phyloP scores from a whole-genome alignment of 2,329 filamentous ascomycete species.

The Didymellaceae sp. region DNA sequence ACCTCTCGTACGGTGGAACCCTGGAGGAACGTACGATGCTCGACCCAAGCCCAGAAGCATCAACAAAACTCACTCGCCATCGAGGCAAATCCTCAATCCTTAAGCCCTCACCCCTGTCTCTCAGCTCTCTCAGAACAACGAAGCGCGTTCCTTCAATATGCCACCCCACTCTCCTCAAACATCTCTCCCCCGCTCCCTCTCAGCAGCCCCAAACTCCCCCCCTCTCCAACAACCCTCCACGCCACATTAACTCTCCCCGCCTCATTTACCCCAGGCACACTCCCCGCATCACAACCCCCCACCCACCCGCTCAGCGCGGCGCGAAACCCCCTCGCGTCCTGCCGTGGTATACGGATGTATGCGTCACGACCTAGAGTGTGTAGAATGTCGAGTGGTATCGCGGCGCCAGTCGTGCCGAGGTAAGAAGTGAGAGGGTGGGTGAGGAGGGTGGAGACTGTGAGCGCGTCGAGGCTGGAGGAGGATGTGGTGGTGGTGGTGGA shows the following conservation, averaged over 20 bases:
- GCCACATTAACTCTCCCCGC: slow-evolving; percentile 29
- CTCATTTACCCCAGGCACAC: slow-evolving; percentile 25
- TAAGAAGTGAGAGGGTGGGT: slow-evolving; percentile 70
- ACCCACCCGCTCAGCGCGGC: slow-evolving; percentile 36
- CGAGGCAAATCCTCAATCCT: too few relatives aligned
- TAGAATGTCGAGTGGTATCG: slow-evolving; percentile 74
- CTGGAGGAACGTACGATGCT: too few relatives aligned
- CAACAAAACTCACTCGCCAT: too few relatives aligned
- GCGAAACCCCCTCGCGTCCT: slow-evolving; percentile 32
- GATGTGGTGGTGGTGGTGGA: background rate
- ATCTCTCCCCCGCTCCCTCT: slow-evolving; percentile 5
- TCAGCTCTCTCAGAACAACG: too few relatives aligned
- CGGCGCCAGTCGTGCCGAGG: slow-evolving; percentile 71
- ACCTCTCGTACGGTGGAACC: too few relatives aligned
- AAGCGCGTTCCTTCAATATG: slow-evolving; percentile 11
- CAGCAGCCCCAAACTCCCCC: slow-evolving; percentile 19
- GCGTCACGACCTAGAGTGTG: slow-evolving; percentile 46
- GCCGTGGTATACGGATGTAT: slow-evolving; percentile 35
- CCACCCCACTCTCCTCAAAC: slow-evolving; percentile 2
- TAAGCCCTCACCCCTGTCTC: too few relatives aligned
- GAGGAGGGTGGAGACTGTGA: slow-evolving; percentile 69
- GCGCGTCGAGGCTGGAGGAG: slow-evolving; percentile 58
- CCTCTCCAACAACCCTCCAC: slow-evolving; percentile 37
- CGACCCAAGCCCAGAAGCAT: too few relatives aligned
- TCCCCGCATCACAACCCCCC: slow-evolving; percentile 30